Percentiles rank a stretch among this genome's conserved stretches.
Evolutionary conservation across 2,329 filamentous ascomycete species (phyloP).

Genomic region (Apiospora rasikravindrae): DNA sequence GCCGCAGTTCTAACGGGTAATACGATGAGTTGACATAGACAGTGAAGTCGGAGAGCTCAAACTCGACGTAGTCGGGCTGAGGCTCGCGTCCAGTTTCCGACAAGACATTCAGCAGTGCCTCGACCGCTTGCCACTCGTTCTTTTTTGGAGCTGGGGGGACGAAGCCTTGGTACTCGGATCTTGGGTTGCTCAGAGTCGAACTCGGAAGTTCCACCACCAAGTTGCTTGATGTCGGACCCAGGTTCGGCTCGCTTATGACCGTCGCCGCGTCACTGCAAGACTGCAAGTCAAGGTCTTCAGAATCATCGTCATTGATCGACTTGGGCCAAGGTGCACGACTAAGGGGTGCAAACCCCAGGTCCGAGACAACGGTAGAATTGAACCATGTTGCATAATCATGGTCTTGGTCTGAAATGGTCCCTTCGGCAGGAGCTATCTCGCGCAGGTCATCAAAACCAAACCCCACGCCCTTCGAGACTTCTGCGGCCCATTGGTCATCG

Average conservation of each 20-base stretch:
- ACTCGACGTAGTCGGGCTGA: conserved; percentile 46
- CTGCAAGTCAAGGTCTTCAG: neutral
- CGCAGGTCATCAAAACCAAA: neutral
- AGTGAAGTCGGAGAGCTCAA: conserved; percentile 62
- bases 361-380: neutral
- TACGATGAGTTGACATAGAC: conserved; percentile 53
- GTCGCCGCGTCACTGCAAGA: neutral
- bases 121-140: conserved; percentile 41
- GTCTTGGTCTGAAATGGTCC: neutral
- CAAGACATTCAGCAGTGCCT: conserved; percentile 34
- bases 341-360: neutral
- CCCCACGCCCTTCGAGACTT: neutral
- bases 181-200: conserved; percentile 31
- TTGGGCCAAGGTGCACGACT: neutral
- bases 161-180: conserved; percentile 36
- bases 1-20: conserved; percentile 56
- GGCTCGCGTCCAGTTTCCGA: conserved; percentile 6
- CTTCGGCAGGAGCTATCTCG: neutral
- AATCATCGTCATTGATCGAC: neutral
- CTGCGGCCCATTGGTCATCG: neutral
- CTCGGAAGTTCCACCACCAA: conserved; percentile 28
- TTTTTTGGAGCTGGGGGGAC: conserved; percentile 29
- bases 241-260: neutral
- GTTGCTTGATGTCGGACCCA: conserved; percentile 18
- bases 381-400: conserved; percentile 6